A percentile compares a stretch with the other conserved stretches of the same genome.
phyloP scores from a whole-genome alignment of 1,284 basidiomycete genomes.

The Crucibulum parvulum region DNA sequence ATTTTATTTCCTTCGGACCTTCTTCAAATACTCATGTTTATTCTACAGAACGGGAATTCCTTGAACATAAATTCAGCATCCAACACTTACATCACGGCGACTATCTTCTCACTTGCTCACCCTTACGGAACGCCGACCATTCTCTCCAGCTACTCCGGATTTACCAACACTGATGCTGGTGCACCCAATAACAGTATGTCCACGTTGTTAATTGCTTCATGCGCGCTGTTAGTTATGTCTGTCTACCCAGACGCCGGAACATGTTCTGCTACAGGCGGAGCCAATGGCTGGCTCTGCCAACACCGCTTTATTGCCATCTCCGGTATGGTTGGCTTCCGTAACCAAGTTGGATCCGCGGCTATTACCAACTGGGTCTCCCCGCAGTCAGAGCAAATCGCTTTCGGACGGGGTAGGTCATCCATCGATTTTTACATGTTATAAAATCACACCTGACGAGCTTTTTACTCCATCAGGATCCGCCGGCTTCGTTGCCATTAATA shows the following conservation, averaged over 20 bases:
- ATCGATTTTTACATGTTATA: neutral
- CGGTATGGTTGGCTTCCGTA: slow-evolving; percentile 71
- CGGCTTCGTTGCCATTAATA: slow-evolving; percentile 74
- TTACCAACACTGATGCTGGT: slow-evolving; percentile 57
- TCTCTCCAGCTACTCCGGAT: slow-evolving; percentile 63
- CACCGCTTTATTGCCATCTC: slow-evolving; percentile 65
- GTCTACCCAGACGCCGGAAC: slow-evolving; percentile 50
- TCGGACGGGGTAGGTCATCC: slow-evolving; percentile 54
- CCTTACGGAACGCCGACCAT: slow-evolving; percentile 72
- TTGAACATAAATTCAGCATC: slow-evolving; percentile 65
- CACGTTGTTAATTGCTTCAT: neutral
- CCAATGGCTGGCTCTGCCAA: slow-evolving; percentile 68
- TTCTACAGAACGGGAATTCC: slow-evolving; percentile 53
- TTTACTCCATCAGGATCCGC: slow-evolving; percentile 41
- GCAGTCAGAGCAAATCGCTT: slow-evolving; percentile 63
- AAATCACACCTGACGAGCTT: neutral
- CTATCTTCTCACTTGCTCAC: slow-evolving; percentile 70
- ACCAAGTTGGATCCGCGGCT: slow-evolving; percentile 56
- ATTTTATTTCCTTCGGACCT: neutral
- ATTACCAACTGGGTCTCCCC: slow-evolving; percentile 65
- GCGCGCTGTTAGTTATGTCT: neutral
- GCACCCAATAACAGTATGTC: slow-evolving; percentile 57
- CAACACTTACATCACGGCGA: slow-evolving; percentile 68
- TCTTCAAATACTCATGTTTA: neutral
- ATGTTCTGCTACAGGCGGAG: slow-evolving; percentile 58